phyloP scores from a whole-genome alignment of 2,329 filamentous ascomycete genomes.

The Alternaria alternata region DNA sequence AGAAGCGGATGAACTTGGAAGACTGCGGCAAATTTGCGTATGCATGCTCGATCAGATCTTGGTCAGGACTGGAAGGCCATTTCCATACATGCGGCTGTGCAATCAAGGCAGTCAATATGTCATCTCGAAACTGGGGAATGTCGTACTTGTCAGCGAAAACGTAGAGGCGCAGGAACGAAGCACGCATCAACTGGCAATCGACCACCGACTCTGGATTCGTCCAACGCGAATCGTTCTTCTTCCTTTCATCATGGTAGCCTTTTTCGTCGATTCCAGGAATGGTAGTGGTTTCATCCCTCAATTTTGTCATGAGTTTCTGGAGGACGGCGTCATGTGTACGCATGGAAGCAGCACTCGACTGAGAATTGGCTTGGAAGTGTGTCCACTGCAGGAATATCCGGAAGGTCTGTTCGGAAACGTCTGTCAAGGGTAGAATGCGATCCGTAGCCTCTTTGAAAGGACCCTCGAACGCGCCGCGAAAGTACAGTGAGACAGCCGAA shows the following conservation, averaged over 20 bases:
- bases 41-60: accelerated
- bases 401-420: neutral
- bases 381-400: neutral
- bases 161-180: neutral
- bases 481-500: neutral
- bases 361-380: accelerated
- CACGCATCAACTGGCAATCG: neutral
- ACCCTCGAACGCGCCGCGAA: neutral
- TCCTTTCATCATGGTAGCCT: too few species aligned
- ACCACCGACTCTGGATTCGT: neutral
- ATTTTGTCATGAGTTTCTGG: too few species aligned
- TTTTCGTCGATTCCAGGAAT: neutral
- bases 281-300: neutral
- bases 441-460: neutral
- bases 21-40: neutral
- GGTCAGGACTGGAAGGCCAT: neutral
- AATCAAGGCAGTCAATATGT: neutral
- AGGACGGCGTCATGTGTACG: neutral
- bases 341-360: neutral
- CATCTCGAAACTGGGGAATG: neutral
- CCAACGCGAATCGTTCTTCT: too few species aligned
- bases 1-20: neutral
- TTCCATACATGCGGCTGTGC: neutral
- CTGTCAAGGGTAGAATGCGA: neutral
- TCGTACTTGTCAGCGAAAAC: neutral